Conservation (phyloP, 805 yeast genomes). For the Saccharomycopsis javanensis region DNA sequence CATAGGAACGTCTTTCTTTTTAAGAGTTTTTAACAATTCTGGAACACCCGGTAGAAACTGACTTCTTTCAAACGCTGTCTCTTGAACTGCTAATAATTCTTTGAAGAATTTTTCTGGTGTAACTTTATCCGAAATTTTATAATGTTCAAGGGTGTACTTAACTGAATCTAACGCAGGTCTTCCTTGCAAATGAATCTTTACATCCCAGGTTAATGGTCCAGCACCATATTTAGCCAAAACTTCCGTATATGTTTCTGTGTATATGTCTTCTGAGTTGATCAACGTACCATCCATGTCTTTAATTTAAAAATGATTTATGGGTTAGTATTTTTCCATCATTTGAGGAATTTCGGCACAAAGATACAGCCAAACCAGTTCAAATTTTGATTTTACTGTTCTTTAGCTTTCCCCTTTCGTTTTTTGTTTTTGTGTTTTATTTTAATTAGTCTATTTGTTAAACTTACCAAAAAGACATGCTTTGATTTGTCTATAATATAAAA, state of each 20-base stretch:
- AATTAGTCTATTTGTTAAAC: conserved; percentile 22
- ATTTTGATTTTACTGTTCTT: too few relatives aligned
- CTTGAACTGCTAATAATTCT: conserved; percentile 42
- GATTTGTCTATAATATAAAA: conserved; percentile 21
- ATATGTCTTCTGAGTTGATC: conserved; percentile 84
- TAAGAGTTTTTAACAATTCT: conserved; percentile 50
- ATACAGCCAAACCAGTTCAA: neutral
- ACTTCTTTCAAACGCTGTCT: conserved; percentile 49
- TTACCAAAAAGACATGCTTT: conserved; percentile 67
- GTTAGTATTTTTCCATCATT: neutral
- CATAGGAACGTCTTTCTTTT: conserved; percentile 52
- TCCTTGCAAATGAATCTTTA: conserved; percentile 82
- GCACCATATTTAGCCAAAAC: conserved; percentile 58
- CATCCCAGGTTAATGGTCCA: conserved; percentile 83
- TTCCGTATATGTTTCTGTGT: conserved; percentile 68
- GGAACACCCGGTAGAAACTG: conserved; percentile 77
- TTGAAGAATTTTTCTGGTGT: conserved; percentile 56
- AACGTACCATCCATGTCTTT: conserved; percentile 92
- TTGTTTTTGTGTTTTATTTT: too few relatives aligned
- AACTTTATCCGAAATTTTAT: conserved; percentile 44
- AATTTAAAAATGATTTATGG: conserved; percentile 23
- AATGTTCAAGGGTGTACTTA: conserved; percentile 53
- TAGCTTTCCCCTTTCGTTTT: too few relatives aligned
- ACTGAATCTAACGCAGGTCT: conserved; percentile 77
- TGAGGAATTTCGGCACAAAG: too few relatives aligned